Base-by-base conservation (phyloP, 345 rosid species). In the Sapria himalayana region DNA sequence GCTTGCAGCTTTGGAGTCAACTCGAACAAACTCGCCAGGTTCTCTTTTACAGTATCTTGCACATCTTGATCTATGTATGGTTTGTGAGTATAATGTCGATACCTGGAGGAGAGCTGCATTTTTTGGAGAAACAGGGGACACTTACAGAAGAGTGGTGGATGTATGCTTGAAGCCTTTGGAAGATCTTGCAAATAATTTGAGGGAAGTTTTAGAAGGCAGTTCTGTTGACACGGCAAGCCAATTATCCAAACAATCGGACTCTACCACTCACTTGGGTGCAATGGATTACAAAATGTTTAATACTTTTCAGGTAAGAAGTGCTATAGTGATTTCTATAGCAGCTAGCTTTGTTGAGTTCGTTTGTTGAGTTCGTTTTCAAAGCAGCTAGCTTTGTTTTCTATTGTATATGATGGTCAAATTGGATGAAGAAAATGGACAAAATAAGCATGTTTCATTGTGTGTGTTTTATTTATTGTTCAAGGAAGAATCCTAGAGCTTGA, bases 61-160 rank as follows among this genome's bases (percentile, higher is more conserved):
- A 45, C 72, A 76, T 67, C 91, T 82, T 50, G 98, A 89, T 60
- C 91, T 89, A 33, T 89, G 74, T 66, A 89, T 71, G 93, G 75
- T 76, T 41, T 76, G 91, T 51, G 94, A 82, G 67, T 70, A 71
- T 33, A 79, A 82, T 64, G 98, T 79, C 15, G 94, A 82, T 39
- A 68, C 73, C 20, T 89, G 98, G 98, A 63, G 93, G 22, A 72
- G 91, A 39, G 95, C 95, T 62, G 98, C 98, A 42, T 76, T 82
- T 63, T 82, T 79, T 25, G 95, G 80, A 59, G 98, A 82, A 71
- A 72, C 84, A 25, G 71, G 74, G 31, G 95, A 89, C 54, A 89
- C 85, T 46, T 89, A 82, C 74, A 82, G 54, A 57, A 82, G 74
- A 69, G 81, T 76, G 20, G 55, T 73, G 15, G 64, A 76, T 45